Percentiles rank a stretch among this genome's conserved stretches.
phyloP scores from a whole-genome alignment of 2,329 filamentous ascomycete genomes.

The Fusarium praegraminearum region DNA sequence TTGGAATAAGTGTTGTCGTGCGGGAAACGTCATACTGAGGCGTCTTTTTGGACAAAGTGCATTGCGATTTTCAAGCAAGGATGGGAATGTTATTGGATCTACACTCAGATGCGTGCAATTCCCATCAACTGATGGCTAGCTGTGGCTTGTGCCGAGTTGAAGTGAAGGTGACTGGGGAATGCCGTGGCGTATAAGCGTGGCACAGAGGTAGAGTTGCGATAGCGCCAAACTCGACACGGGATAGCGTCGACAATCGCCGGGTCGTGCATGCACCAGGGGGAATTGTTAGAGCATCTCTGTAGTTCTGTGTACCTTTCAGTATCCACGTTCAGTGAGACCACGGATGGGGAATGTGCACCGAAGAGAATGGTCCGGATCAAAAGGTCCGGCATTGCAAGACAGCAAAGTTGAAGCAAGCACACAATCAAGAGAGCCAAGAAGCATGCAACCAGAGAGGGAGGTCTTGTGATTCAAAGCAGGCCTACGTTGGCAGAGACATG shows the following conservation, averaged over 20 bases:
- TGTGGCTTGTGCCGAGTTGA: constrained; percentile 27
- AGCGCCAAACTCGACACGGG: neutral
- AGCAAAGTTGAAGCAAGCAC: constrained; percentile 4
- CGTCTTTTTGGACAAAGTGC: neutral
- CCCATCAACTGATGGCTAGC: constrained; percentile 12
- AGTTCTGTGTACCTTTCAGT: constrained; percentile 26
- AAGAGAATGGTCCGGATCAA: constrained; percentile 30
- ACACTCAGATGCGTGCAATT: constrained; percentile 22
- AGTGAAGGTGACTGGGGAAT: neutral
- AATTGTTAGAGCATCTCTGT: constrained; percentile 40
- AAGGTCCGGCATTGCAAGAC: constrained; percentile 2
- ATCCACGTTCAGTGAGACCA: neutral
- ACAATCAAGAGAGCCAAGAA: constrained; percentile 5
- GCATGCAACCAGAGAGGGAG: constrained; percentile 4
- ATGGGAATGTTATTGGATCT: constrained; percentile 37
- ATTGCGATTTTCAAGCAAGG: constrained; percentile 3
- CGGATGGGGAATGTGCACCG: constrained; percentile 28
- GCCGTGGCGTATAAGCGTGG: constrained; percentile 29
- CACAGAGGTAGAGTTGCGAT: neutral
- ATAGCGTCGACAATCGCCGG: constrained; percentile 8
- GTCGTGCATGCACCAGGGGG: constrained; percentile 9
- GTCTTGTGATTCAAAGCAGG: neutral
- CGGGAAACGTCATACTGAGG: constrained; percentile 28
- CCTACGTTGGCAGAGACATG: constrained; percentile 5
- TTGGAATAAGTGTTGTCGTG: constrained; percentile 20